Evolutionary conservation across 148 eudicot genomes (phyloP).

Genomic region (Linanthus parryae): DNA sequence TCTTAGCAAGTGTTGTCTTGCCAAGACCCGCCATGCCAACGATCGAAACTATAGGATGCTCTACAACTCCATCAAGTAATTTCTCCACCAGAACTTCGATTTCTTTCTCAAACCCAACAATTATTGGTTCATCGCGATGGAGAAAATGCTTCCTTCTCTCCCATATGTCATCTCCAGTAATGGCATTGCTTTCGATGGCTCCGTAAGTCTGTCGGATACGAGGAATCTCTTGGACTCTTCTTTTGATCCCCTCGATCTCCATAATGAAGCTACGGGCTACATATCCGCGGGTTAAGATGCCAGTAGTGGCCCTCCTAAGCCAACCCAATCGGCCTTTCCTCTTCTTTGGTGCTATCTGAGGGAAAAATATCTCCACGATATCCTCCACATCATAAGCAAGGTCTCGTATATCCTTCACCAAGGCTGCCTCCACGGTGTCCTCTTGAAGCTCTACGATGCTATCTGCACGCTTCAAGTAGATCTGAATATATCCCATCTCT

Average conservation of each 20-base stretch:
- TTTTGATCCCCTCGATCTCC: constrained; percentile 8
- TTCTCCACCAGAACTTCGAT: neutral
- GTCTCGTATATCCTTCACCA: neutral
- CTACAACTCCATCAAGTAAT: neutral
- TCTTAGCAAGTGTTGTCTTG: constrained; percentile 15
- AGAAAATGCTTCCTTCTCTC: neutral
- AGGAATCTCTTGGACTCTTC: constrained; percentile 1
- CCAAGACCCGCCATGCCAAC: constrained; percentile 13
- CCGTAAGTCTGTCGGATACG: neutral
- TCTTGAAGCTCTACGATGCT: too few species aligned
- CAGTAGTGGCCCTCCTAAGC: neutral
- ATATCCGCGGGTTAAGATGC: neutral
- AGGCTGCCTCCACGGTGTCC: too few species aligned
- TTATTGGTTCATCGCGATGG: neutral
- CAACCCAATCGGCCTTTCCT: neutral
- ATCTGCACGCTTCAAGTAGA: too few species aligned
- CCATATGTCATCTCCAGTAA: neutral
- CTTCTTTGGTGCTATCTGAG: neutral
- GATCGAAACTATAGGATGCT: neutral
- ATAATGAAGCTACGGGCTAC: neutral
- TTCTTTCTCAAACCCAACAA: constrained; percentile 10
- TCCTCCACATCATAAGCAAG: constrained; percentile 1
- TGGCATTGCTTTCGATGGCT: neutral
- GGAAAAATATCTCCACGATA: neutral
- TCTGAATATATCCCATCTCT: too few species aligned